Evolutionary conservation across 2,329 filamentous ascomycete genomes (phyloP), one percentile per base, ranked within the genome.

Genomic region (Verticillium alfalfae): DNA sequence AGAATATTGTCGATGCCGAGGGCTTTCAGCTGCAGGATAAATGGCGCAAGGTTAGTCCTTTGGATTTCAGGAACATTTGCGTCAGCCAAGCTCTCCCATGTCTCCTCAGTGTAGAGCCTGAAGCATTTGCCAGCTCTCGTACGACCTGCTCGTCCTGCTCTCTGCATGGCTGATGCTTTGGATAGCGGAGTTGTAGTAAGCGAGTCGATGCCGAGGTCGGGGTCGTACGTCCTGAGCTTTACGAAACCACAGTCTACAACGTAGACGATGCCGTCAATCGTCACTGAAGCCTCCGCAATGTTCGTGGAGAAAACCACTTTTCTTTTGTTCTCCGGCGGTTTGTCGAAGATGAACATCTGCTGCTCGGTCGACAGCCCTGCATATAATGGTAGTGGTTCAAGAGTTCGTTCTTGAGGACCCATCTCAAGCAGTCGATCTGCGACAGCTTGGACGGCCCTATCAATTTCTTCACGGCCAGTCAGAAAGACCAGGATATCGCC

Each of bases 291-390:
- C 78, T 99, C 95, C 13, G 95, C 93, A 66, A 98, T 97, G 72
- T 98, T 98, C 62, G 95, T 98, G 4, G 92, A 90, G 66, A 97
- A 88, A 39, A 99, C 91, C 45, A 97, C 90, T 72, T 98, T 98
- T 52, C 95, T 85, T 1, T 88, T 93, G 63, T 93, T 89, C 64
- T 91, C 88, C 0, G 91, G 87, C 2, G 93, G 80, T 60, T 90
- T 87, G 68, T 97, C 92, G 71, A 98, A 98, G 49, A 98, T 90
- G 66, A 93, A 93, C 87, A 97, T 94, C 71, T 98, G 95, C 70
- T 97, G 88, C 66, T 97, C 93, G 9, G 90, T 92, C 2, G 92
- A 87, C 6, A 98, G 83, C 2, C 94, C 95, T 5, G 95, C 92
- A 72, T 96, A 98, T 0, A 98, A 82, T 1, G 94, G 93, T 9